These are phyloP conservation scores for Ceratocystis alfenasii DNA, from an alignment of 2,329 filamentous ascomycete species.

Conservation along the genomic window DNA sequence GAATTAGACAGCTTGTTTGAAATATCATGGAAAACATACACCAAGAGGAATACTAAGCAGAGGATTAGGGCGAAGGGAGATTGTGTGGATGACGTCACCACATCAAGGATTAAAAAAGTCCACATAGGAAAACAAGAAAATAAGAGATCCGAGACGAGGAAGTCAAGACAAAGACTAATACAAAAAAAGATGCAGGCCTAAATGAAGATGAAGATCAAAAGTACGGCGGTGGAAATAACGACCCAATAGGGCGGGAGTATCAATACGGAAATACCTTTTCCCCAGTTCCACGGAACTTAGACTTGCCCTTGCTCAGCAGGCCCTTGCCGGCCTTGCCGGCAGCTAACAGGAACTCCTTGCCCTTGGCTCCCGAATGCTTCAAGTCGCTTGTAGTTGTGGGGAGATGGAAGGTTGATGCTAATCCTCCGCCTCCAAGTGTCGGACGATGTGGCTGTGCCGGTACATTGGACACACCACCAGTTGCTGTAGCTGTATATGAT, in stretches of 20 bases:
- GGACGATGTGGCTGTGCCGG: slow-evolving; percentile 21
- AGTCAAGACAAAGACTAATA: not conserved
- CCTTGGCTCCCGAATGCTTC: slow-evolving; percentile 52
- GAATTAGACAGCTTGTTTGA: slow-evolving; percentile 7
- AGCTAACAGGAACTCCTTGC: slow-evolving; percentile 78
- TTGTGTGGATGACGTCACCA: not conserved
- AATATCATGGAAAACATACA: not conserved
- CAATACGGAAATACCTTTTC: slow-evolving; percentile 76
- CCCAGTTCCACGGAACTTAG: slow-evolving; percentile 59
- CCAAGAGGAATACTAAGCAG: not conserved
- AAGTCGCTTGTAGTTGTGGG: slow-evolving; percentile 32
- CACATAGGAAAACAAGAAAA: not conserved
- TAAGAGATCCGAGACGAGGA: not conserved
- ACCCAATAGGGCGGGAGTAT: not conserved
- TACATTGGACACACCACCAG: not conserved
- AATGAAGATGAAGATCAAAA: not conserved
- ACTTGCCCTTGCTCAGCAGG: slow-evolving; percentile 79
- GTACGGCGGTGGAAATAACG: not conserved
- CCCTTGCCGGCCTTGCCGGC: slow-evolving; percentile 76
- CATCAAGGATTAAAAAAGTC: not conserved
- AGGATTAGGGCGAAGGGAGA: not conserved
- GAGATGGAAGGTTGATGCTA: slow-evolving; percentile 31
- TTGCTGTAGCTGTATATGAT: not conserved
- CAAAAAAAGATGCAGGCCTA: not conserved
- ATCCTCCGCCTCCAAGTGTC: slow-evolving; percentile 27